phyloP scores from a whole-genome alignment of 495 filamentous ascomycete genomes.

The Xylaria scruposa region DNA sequence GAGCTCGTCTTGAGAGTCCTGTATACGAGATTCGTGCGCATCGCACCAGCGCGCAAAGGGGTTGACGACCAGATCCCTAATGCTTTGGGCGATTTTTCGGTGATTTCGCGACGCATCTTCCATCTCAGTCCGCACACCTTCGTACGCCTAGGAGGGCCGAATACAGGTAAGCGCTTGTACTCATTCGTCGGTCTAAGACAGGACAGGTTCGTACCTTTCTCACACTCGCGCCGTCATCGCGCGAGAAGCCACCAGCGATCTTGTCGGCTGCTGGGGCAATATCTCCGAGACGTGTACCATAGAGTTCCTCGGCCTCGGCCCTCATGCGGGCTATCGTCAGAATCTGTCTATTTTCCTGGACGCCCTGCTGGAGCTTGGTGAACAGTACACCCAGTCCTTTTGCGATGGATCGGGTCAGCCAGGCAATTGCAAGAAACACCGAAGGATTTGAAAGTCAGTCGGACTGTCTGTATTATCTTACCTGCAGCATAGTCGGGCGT shows the following conservation, averaged over 20 bases:
- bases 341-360: slow-evolving; percentile 93
- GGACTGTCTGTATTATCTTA: slow-evolving; percentile 49
- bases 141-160: slow-evolving; percentile 73
- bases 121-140: slow-evolving; percentile 95
- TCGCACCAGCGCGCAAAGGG: slow-evolving; percentile 97
- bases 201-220: slow-evolving; percentile 71
- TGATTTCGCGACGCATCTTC: slow-evolving; percentile 87
- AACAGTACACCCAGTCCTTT: slow-evolving; percentile 93
- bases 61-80: slow-evolving; percentile 91
- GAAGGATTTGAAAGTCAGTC: slow-evolving; percentile 15
- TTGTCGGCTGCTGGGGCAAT: slow-evolving; percentile 85
- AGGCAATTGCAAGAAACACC: slow-evolving; percentile 5
- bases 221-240: slow-evolving; percentile 95
- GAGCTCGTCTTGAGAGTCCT: slow-evolving; percentile 92
- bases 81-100: slow-evolving; percentile 93
- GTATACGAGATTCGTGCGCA: slow-evolving; percentile 86
- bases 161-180: slow-evolving; percentile 29
- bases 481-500: slow-evolving; percentile 90
- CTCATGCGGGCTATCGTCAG: slow-evolving; percentile 90
- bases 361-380: slow-evolving; percentile 94
- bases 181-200: slow-evolving; percentile 13
- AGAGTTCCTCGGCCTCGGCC: slow-evolving; percentile 92
- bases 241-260: slow-evolving; percentile 81
- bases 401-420: slow-evolving; percentile 24
- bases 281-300: slow-evolving; percentile 79